Base-by-base conservation (phyloP, 1,284 basidiomycete genomes). In the Cystobasidium pallidum region DNA sequence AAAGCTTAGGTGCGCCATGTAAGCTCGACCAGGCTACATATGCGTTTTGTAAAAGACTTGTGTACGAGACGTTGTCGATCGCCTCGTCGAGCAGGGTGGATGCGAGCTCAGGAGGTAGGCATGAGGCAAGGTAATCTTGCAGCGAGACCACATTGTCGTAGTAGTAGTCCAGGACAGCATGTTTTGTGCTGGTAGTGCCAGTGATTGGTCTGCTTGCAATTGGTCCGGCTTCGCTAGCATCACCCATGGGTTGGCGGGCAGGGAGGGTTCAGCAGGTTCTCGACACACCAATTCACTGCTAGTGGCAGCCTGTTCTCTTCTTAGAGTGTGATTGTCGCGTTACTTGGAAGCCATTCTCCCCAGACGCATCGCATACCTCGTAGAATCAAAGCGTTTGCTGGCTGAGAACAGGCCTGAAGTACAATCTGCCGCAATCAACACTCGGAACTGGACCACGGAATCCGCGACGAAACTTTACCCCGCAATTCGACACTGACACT, bases 101-200 rank as follows among this genome's bases (percentile, higher is more conserved):
- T 1, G 45, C 49, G 36, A 70, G 34, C 43, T 70, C 57, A 30
- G 15, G 17, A 24, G 55, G 43, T 17, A 70, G 67, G 19, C 55
- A 63, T 24, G 47, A 15, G n/a, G 13, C 11, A 24, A 64, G 59
- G 36, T 71, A 71, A 4, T 39, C 36, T n/a, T 64, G 28, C 2
- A 71, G 61, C 8, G 59, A 49, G 41, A 55, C 2, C 6, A 71
- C 49, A n/a, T 71, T 13, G 11, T 63, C 36, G 43, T 71, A 71
- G 36, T 64, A 71, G 68, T 59, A 32, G 30, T 28, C 34, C 13
- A 71, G 68, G 21, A 71, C 68, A 26, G 68, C 34, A 21, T 63
- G 68, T 24, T 28, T 39, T 28, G 39, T 24, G 17, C 7, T 41
- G 17, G 13, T 24, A 34, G 17, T 28, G 11, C 4, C n/a, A 13